These are phyloP conservation scores for Calonectria honghensis DNA, from an alignment of 2,329 filamentous ascomycete genomes.

Conservation along the genomic window DNA sequence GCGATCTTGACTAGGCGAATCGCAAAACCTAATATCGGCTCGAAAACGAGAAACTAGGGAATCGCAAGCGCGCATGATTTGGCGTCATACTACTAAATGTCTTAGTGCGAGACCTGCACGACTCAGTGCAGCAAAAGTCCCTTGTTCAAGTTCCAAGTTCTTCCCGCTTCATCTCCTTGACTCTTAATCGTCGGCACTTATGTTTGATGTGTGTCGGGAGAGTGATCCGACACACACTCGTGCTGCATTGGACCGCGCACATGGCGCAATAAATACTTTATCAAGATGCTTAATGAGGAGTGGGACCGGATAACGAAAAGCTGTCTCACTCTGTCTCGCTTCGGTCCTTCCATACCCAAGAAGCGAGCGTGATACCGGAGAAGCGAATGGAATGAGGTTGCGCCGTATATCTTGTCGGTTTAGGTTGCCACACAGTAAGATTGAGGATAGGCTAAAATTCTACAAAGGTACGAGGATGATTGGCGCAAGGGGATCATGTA, in stretches of 20 bases:
- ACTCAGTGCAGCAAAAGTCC: slow-evolving; percentile 12
- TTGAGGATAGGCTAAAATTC: slow-evolving; percentile 4
- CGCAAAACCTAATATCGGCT: not conserved
- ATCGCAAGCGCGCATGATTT: not conserved
- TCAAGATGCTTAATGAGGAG: not conserved
- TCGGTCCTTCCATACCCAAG: too few relatives aligned
- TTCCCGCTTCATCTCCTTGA: not conserved
- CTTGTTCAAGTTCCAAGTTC: not conserved
- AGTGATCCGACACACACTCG: slow-evolving; percentile 10
- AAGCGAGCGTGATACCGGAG: not conserved
- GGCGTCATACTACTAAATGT: not conserved
- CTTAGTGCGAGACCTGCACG: not conserved
- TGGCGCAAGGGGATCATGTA: not conserved
- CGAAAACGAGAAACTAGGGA: not conserved
- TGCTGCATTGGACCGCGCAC: not conserved
- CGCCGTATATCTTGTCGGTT: not conserved
- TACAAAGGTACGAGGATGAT: slow-evolving; percentile 7
- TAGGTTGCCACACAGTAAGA: not conserved
- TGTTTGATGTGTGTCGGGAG: slow-evolving; percentile 7
- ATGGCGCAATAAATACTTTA: slow-evolving; percentile 10
- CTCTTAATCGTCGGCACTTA: not conserved
- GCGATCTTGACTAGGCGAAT: not conserved
- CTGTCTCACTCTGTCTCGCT: not conserved
- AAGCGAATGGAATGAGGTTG: not conserved
- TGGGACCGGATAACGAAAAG: not conserved